These are phyloP conservation scores for Eucalyptus cloeziana DNA, from an alignment of 345 rosid species.

Conservation along the genomic window DNA sequence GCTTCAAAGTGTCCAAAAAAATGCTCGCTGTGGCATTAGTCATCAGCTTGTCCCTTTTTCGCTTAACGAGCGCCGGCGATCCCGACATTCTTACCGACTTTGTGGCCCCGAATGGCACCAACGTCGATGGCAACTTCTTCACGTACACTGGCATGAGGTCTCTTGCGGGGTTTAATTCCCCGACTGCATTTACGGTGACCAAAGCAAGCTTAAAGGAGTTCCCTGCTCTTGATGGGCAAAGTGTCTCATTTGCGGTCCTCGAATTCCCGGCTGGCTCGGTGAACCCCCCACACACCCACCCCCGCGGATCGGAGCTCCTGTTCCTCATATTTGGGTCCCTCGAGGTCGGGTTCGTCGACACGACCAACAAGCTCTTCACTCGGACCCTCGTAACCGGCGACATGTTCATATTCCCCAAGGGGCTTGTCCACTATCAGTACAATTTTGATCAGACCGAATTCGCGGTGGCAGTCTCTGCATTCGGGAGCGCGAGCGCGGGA, in stretches of 20 bases:
- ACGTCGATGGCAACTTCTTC: constrained; percentile 1
- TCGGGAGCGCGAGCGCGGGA: constrained; percentile 13
- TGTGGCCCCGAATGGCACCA: neutral
- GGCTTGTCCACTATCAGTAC: constrained; percentile 10
- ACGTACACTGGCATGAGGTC: neutral
- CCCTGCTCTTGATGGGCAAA: constrained; percentile 10
- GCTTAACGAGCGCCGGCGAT: neutral
- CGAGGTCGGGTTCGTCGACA: constrained; percentile 12
- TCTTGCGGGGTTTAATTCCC: neutral
- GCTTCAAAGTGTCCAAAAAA: neutral
- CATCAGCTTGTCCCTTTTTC: neutral
- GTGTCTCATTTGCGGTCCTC: constrained; percentile 1
- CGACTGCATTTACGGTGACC: neutral
- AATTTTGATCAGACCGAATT: neutral
- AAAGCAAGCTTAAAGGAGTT: constrained; percentile 1
- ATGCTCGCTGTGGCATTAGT: neutral
- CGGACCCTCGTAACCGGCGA: neutral
- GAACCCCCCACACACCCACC: constrained; percentile 12
- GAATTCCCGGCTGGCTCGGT: neutral
- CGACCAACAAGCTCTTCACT: constrained; percentile 2
- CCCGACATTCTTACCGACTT: constrained; percentile 9
- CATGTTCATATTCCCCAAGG: constrained; percentile 8
- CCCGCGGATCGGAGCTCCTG: constrained; percentile 7
- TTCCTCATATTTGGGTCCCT: neutral
- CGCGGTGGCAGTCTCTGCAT: neutral